Percentiles rank a stretch among this genome's conserved stretches.
Conservation (phyloP, 2,329 filamentous ascomycete genomes). For the Monilinia laxa region DNA sequence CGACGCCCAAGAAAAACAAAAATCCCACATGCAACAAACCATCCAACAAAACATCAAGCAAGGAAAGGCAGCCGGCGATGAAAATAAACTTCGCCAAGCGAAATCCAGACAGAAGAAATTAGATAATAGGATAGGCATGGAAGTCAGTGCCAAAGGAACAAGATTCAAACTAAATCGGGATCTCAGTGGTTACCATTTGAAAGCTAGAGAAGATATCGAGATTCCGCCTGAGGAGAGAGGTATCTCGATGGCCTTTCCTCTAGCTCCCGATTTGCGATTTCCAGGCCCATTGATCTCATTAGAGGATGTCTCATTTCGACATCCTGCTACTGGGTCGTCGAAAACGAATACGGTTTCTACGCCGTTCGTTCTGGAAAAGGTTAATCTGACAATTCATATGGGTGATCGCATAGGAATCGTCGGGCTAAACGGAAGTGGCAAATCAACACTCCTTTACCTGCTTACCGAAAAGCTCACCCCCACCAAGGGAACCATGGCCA, state of each 20-base stretch:
- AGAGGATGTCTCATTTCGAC: slow-evolving; percentile 67
- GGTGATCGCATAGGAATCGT: slow-evolving; percentile 74
- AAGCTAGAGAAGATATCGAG: slow-evolving; percentile 65
- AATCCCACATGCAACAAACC: slow-evolving; percentile 75
- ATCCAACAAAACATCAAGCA: slow-evolving; percentile 73
- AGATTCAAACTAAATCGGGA: slow-evolving; percentile 82
- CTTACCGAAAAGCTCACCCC: slow-evolving; percentile 62
- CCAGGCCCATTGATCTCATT: slow-evolving; percentile 71
- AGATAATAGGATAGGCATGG: slow-evolving; percentile 75
- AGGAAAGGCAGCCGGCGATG: slow-evolving; percentile 74
- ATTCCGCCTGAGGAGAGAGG: slow-evolving; percentile 62
- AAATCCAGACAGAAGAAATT: slow-evolving; percentile 83
- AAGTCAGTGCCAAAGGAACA: slow-evolving; percentile 68
- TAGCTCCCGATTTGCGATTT: slow-evolving; percentile 69
- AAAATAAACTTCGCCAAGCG: slow-evolving; percentile 83
- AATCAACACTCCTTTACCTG: slow-evolving; percentile 73
- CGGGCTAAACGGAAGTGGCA: slow-evolving; percentile 78
- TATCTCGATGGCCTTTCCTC: slow-evolving; percentile 58
- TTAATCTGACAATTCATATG: slow-evolving; percentile 68
- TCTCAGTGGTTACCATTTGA: slow-evolving; percentile 59
- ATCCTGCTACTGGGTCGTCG: slow-evolving; percentile 44
- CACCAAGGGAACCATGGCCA: slow-evolving; percentile 59
- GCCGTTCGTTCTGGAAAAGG: slow-evolving; percentile 56
- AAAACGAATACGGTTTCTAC: slow-evolving; percentile 31
- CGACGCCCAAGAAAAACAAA: slow-evolving; percentile 78